phyloP scores from a whole-genome alignment of 129 eudicot genomes.

The Flaveria sonorensis region DNA sequence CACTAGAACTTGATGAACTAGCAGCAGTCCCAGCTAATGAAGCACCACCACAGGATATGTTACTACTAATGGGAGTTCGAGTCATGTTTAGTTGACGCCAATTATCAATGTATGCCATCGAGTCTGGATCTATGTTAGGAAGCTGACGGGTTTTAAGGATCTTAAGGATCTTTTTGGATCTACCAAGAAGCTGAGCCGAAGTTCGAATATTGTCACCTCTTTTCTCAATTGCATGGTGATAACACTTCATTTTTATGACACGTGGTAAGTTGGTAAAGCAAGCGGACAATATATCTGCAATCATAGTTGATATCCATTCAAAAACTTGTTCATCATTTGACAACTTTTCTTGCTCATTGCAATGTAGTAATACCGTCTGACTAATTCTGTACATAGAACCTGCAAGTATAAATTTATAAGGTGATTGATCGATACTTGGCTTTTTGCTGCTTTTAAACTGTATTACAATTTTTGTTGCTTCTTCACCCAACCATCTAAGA shows the following conservation, averaged over 20 bases:
- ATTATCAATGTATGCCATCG: slow-evolving; percentile 6
- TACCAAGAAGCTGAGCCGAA: slow-evolving; percentile 9
- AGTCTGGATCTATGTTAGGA: slow-evolving; percentile 3
- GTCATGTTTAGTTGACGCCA: not conserved
- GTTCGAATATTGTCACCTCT: not conserved
- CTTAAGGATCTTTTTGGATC: slow-evolving; percentile 1
- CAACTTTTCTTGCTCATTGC: not conserved
- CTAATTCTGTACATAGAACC: slow-evolving; percentile 12
- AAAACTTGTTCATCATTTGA: not conserved
- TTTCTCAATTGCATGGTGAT: slow-evolving; percentile 10
- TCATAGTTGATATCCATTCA: not conserved
- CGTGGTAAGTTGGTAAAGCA: slow-evolving; percentile 21
- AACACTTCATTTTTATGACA: slow-evolving; percentile 4
- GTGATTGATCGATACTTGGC: not conserved
- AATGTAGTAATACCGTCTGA: not conserved
- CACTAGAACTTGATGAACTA: not conserved
- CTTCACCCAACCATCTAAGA: slow-evolving; percentile 13
- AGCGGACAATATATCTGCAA: not conserved
- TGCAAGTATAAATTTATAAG: not conserved
- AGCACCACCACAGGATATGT: not conserved
- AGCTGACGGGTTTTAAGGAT: not conserved
- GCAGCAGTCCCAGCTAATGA: not conserved
- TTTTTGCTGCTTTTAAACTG: not conserved
- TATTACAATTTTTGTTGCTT: not conserved
- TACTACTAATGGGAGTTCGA: not conserved